Percentiles rank a stretch among this genome's conserved stretches.
These are phyloP conservation scores for Pyrus hybrid DNA, from an alignment of 331 rosid genomes.

Conservation along the genomic window DNA sequence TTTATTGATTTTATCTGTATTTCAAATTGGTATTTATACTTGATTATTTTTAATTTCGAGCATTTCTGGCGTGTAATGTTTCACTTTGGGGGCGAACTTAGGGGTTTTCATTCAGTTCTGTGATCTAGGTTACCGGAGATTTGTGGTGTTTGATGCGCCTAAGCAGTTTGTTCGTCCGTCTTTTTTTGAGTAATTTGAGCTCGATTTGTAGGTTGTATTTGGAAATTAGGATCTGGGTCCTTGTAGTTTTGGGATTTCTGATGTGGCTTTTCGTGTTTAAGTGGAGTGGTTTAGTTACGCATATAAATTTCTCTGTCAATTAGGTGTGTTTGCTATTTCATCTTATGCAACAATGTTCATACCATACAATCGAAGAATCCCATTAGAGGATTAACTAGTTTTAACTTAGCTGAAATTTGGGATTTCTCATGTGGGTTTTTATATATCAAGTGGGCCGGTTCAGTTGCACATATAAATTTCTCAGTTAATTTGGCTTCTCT, in stretches of 20 bases:
- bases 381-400: background rate
- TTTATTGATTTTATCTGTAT: background rate
- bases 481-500: background rate
- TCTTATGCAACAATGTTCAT: background rate
- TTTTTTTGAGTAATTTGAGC: background rate
- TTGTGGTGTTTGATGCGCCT: background rate
- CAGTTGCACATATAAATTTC: background rate
- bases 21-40: background rate
- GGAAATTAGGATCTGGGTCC: conserved; percentile 10
- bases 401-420: background rate
- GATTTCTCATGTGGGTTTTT: background rate
- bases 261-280: background rate
- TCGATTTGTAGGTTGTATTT: background rate
- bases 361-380: background rate
- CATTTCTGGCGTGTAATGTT: background rate
- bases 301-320: background rate
- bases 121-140: background rate
- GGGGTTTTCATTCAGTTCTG: background rate
- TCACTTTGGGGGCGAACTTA: background rate
- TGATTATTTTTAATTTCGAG: background rate
- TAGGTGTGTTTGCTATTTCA: background rate
- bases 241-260: background rate
- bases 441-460: background rate
- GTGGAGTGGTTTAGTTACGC: background rate
- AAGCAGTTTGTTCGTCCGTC: background rate